These are phyloP conservation scores for Moesziomyces sp. DNA, from an alignment of 1,284 basidiomycete species.

Conservation along the genomic window DNA sequence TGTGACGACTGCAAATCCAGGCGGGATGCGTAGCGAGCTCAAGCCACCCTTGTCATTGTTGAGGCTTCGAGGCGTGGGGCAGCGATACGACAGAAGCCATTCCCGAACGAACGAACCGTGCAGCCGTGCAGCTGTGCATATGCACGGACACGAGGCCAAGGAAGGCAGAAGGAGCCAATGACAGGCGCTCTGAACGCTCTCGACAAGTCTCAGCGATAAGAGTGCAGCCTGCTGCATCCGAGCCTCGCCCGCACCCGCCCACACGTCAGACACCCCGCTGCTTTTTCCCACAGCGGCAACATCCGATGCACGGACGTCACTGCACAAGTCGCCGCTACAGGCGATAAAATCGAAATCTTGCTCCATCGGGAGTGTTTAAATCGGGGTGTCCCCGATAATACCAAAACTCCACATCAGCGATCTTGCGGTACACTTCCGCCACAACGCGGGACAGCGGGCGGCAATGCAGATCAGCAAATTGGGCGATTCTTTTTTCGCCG, in stretches of 20 bases:
- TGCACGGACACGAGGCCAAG: not conserved
- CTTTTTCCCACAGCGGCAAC: not conserved
- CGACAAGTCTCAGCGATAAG: not conserved
- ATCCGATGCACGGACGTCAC: constrained; percentile 7
- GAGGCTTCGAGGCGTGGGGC: not conserved
- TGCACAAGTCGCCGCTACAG: not conserved
- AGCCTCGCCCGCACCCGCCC: not conserved
- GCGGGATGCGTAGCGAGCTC: not conserved
- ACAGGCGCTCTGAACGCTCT: not conserved
- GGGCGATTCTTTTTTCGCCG: not conserved
- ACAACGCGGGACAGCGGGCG: not conserved
- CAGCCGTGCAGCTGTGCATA: not conserved
- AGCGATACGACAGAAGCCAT: not conserved
- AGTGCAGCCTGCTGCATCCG: not conserved
- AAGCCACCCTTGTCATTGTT: not conserved
- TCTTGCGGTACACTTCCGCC: not conserved
- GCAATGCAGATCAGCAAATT: not conserved
- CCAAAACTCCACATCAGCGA: no score
- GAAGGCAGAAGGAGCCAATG: not conserved
- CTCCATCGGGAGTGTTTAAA: not conserved
- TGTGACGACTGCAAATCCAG: not conserved
- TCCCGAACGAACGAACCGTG: not conserved
- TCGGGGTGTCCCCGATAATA: no score
- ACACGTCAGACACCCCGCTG: no score
- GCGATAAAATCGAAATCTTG: not conserved